Percentiles rank a stretch among this genome's conserved stretches.
phyloP scores from a whole-genome alignment of 2,329 filamentous ascomycete species.

The Ceratocystis albifundus region DNA sequence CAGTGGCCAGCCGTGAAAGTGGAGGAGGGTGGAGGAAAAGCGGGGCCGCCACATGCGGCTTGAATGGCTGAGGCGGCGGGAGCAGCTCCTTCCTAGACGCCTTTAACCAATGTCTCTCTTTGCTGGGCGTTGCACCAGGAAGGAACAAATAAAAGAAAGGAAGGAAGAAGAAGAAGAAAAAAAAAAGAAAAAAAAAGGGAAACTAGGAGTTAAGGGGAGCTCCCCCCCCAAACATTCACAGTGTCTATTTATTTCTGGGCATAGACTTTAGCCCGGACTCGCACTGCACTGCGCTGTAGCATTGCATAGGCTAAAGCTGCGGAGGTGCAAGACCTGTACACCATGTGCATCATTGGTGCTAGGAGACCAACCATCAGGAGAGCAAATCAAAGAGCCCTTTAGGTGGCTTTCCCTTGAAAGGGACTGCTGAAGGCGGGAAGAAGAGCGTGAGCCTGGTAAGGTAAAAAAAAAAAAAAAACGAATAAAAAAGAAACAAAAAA shows the following conservation, averaged over 20 bases:
- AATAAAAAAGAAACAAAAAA: neutral
- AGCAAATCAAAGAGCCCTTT: no score
- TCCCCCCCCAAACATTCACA: neutral
- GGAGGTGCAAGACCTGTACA: conserved; percentile 1
- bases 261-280: neutral
- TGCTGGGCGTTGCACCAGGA: neutral
- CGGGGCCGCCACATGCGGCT: neutral
- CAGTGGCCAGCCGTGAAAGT: neutral
- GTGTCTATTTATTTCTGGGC: conserved; percentile 7
- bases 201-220: neutral
- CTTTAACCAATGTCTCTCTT: neutral
- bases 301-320: neutral
- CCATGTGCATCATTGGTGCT: neutral
- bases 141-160: neutral
- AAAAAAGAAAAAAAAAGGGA: no score
- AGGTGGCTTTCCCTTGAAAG: neutral
- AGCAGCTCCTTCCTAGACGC: neutral
- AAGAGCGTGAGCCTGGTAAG: neutral
- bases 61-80: neutral
- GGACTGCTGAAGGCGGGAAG: neutral
- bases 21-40: conserved; percentile 1
- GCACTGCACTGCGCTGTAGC: neutral
- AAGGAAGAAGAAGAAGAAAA: no score
- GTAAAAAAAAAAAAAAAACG: neutral
- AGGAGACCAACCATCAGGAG: neutral